phyloP scores from a whole-genome alignment of 345 rosid species.

The Citrus inodora region DNA sequence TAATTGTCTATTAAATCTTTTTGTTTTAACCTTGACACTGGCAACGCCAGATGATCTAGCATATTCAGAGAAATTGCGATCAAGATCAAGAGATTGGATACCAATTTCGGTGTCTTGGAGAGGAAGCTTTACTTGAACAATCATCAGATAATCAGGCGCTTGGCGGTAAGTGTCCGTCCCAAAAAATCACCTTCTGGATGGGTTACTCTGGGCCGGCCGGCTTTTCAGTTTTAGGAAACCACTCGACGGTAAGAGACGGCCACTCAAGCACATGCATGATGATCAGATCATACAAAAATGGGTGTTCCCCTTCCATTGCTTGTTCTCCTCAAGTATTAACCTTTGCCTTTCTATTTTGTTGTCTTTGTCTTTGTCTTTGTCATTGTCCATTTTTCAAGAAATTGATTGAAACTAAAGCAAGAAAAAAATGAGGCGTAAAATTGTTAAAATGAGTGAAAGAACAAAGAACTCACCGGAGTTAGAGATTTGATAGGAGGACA shows the following conservation, averaged over 20 bases:
- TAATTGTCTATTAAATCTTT: too few relatives aligned
- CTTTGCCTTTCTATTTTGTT: slow-evolving; percentile 89
- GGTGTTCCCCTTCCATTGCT: slow-evolving; percentile 95
- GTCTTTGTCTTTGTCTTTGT: slow-evolving; percentile 60
- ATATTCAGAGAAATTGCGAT: slow-evolving; percentile 58
- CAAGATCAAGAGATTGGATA: slow-evolving; percentile 75
- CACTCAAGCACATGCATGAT: slow-evolving; percentile 96
- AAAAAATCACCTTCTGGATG: slow-evolving; percentile 89
- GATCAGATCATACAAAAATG: slow-evolving; percentile 90
- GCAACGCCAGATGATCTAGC: slow-evolving; percentile 76
- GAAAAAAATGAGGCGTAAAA: too few relatives aligned
- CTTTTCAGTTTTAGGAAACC: slow-evolving; percentile 90
- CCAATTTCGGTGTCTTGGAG: slow-evolving; percentile 86
- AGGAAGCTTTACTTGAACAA: slow-evolving; percentile 95
- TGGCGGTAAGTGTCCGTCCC: slow-evolving; percentile 96
- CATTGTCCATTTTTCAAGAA: too few relatives aligned
- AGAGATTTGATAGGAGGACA: too few relatives aligned
- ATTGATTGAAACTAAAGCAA: too few relatives aligned
- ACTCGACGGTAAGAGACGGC: slow-evolving; percentile 97
- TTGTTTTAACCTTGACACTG: slow-evolving; percentile 3
- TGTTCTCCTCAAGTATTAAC: slow-evolving; percentile 87
- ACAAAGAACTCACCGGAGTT: too few relatives aligned
- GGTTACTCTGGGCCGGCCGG: slow-evolving; percentile 86
- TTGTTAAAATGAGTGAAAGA: too few relatives aligned
- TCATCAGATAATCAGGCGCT: slow-evolving; percentile 90